Evolutionary conservation across 345 rosid genomes (phyloP).

Genomic region (Syzygium aromaticum): DNA sequence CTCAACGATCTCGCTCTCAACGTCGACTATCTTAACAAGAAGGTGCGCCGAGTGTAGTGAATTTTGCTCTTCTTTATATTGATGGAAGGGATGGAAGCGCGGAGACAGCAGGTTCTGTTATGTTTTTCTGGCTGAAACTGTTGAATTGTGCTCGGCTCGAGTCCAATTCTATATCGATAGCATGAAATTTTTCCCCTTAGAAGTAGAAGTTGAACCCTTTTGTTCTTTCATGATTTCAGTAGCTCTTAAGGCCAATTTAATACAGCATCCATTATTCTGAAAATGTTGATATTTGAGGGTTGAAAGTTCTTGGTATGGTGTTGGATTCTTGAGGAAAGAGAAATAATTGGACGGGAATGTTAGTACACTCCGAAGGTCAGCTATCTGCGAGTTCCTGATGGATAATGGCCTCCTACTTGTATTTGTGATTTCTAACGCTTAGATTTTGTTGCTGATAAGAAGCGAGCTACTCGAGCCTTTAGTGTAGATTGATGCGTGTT

Average conservation of each 20-base stretch:
- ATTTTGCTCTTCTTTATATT: not conserved
- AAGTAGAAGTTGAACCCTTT: not conserved
- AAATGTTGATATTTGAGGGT: not conserved
- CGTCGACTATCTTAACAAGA: slow-evolving; percentile 67
- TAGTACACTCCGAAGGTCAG: not conserved
- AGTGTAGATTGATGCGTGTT: not conserved
- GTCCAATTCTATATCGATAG: not conserved
- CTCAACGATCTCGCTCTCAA: slow-evolving; percentile 81
- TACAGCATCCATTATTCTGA: not conserved
- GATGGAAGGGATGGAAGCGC: not conserved
- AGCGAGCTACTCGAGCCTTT: not conserved
- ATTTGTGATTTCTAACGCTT: not conserved
- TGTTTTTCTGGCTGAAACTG: not conserved
- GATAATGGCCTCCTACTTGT: not conserved
- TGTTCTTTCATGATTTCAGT: not conserved
- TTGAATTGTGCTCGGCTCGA: not conserved
- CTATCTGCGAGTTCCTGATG: not conserved
- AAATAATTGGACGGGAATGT: not conserved
- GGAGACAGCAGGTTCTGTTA: not conserved
- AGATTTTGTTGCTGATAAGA: not conserved
- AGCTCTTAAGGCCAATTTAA: not conserved
- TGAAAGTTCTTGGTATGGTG: not conserved
- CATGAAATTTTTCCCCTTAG: not conserved
- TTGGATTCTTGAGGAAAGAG: not conserved
- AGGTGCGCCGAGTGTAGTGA: slow-evolving; percentile 25